Conservation (phyloP, 1,139 yeast species). For the Wickerhamomyces sp. region DNA sequence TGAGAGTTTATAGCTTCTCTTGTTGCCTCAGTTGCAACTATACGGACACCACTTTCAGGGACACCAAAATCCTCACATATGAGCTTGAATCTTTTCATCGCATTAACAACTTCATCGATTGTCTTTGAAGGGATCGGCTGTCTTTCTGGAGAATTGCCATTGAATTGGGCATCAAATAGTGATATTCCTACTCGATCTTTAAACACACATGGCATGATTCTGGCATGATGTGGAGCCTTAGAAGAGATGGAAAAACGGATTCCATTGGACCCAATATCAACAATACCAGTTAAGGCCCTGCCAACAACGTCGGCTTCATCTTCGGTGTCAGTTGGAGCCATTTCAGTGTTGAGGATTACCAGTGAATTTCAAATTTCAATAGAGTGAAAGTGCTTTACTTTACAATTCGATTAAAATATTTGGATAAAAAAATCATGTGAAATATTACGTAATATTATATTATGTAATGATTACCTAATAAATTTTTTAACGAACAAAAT, state of each 20-base stretch:
- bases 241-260: slow-evolving; percentile 64
- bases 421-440: too few species aligned
- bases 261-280: slow-evolving; percentile 68
- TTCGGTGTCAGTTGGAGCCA: slow-evolving; percentile 32
- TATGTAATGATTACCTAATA: not conserved
- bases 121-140: slow-evolving; percentile 52
- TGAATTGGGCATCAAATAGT: slow-evolving; percentile 52
- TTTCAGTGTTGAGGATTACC: too few species aligned
- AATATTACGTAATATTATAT: not conserved
- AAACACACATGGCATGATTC: slow-evolving; percentile 67
- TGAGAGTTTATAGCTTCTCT: slow-evolving; percentile 58
- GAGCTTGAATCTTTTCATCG: slow-evolving; percentile 56
- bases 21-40: slow-evolving; percentile 66
- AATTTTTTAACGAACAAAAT: not conserved
- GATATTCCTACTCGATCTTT: slow-evolving; percentile 67
- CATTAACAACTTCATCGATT: slow-evolving; percentile 50
- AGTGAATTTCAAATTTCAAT: too few species aligned
- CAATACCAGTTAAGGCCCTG: slow-evolving; percentile 52
- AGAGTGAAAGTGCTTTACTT: too few species aligned
- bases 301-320: slow-evolving; percentile 49
- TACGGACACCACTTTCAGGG: slow-evolving; percentile 48
- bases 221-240: slow-evolving; percentile 56
- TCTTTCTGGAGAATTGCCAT: slow-evolving; percentile 34
- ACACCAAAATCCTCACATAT: slow-evolving; percentile 70
- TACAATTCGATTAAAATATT: too few species aligned